Evolutionary conservation across 331 rosid species (phyloP).

Genomic region (Saraca asoca): DNA sequence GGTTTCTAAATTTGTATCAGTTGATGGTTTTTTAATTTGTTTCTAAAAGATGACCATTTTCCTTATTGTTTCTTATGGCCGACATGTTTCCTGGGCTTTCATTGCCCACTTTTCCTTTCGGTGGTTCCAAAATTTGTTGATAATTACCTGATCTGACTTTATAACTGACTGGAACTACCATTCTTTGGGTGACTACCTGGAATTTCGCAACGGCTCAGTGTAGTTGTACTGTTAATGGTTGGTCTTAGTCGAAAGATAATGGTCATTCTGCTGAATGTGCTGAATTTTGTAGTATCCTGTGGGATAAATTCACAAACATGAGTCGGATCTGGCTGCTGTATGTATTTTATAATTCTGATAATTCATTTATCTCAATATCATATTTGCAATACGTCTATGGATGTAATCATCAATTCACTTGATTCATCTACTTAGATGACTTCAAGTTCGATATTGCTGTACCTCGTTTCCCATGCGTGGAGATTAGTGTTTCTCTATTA

Average conservation of each 20-base stretch:
- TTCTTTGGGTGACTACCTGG: neutral
- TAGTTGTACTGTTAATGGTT: constrained; percentile 12
- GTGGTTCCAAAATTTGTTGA: constrained; percentile 13
- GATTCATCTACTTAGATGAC: neutral
- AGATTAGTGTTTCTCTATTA: constrained; percentile 28
- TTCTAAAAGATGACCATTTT: constrained; percentile 2
- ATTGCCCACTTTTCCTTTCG: neutral
- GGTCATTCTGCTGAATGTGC: constrained; percentile 30
- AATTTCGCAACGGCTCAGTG: constrained; percentile 6
- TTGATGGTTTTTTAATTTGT: constrained; percentile 30
- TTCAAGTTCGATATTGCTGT: neutral
- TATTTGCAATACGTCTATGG: constrained; percentile 2
- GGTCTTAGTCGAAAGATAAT: constrained; percentile 10
- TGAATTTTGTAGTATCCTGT: constrained; percentile 6
- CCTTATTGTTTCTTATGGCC: neutral
- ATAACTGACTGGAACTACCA: neutral
- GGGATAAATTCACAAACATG: constrained; percentile 10
- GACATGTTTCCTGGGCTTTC: constrained; percentile 8
- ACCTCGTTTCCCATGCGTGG: neutral
- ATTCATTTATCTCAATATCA: neutral
- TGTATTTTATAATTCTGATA: constrained; percentile 20
- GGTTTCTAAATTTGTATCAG: constrained; percentile 21
- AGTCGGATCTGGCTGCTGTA: constrained; percentile 39
- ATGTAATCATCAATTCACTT: constrained; percentile 15
- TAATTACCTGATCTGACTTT: constrained; percentile 36